Base-by-base conservation (phyloP, 495 filamentous ascomycete genomes). In the Podospora fimiseda region DNA sequence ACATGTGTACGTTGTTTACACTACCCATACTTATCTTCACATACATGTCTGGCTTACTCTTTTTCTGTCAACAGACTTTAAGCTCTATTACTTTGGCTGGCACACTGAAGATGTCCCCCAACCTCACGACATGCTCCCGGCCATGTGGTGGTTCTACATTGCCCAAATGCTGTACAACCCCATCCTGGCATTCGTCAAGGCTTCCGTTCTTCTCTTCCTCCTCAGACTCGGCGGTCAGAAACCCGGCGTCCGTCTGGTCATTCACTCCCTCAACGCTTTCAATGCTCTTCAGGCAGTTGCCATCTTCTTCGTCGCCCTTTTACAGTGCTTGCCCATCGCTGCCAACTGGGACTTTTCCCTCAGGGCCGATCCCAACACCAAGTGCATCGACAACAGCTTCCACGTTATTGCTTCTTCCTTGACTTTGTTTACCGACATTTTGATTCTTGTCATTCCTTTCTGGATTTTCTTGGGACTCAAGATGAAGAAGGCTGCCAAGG, bases 81-180 rank as follows among this genome's bases (percentile, higher is more conserved):
- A 59, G 33, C 51, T 54, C 5, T 69, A 69, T 44, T 78, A 69
- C 60, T 58, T 74, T 38, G 75, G 76, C 15, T 70, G 75, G 39
- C 71, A 73, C 50, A 24, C 52, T 16, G 60, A 64, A 53, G 71
- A 77, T 46, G 67, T 78, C 6, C 74, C 76, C 15, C 63, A 49
- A 11, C 60, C 44, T 23, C 16, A 62, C 20, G 59, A 66, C 43
- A 53, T 54, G 42, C 58, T 56, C 8, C 57, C 62, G 3, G 66
- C 60, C 11, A 54, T 60, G 47, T 62, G 59, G 41, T 71, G 68
- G 68, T 68, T 78, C 55, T 75, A 74, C 20, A 69, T 73, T 1
- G 72, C 75, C 39, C 76, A 82, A 55, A 61, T 82, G 30, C 56
- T 83, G 23, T 84, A 83, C 59, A 81, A 82, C 53, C 79, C 79